Evolutionary conservation across 345 rosid species (phyloP).

Genomic region (Rhizophora mangle): DNA sequence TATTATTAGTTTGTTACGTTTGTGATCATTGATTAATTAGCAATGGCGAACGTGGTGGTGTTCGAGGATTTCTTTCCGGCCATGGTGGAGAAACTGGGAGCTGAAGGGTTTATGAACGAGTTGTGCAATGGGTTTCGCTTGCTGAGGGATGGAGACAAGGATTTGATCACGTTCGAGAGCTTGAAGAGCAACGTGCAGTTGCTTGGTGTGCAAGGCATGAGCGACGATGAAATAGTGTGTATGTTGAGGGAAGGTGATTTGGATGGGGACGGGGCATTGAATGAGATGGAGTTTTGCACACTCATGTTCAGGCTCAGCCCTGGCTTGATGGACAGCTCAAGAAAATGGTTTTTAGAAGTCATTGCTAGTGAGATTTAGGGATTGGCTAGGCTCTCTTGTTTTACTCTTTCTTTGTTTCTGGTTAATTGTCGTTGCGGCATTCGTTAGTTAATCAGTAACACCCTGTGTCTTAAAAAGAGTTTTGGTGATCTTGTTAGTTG

Average conservation of each 20-base stretch:
- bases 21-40: neutral
- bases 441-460: no score
- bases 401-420: no score
- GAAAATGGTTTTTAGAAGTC: constrained; percentile 36
- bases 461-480: no score
- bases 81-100: constrained; percentile 52
- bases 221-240: constrained; percentile 40
- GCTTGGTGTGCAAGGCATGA: constrained; percentile 48
- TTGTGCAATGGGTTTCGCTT: constrained; percentile 48
- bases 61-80: constrained; percentile 59
- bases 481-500: no score
- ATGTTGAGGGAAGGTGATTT: constrained; percentile 61
- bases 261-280: constrained; percentile 54
- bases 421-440: no score
- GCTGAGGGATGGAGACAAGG: constrained; percentile 46
- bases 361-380: constrained; percentile 14
- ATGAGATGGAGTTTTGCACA: constrained; percentile 53
- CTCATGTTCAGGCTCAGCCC: constrained; percentile 68
- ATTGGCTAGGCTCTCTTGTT: no score
- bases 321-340: constrained; percentile 40
- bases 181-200: constrained; percentile 38
- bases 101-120: constrained; percentile 60
- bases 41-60: constrained; percentile 35
- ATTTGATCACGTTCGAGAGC: constrained; percentile 49
- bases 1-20: neutral